Evolutionary conservation across 2,329 filamentous ascomycete genomes (phyloP), one percentile per base, ranked within the genome.

Genomic region (Nectriaceae sp.): DNA sequence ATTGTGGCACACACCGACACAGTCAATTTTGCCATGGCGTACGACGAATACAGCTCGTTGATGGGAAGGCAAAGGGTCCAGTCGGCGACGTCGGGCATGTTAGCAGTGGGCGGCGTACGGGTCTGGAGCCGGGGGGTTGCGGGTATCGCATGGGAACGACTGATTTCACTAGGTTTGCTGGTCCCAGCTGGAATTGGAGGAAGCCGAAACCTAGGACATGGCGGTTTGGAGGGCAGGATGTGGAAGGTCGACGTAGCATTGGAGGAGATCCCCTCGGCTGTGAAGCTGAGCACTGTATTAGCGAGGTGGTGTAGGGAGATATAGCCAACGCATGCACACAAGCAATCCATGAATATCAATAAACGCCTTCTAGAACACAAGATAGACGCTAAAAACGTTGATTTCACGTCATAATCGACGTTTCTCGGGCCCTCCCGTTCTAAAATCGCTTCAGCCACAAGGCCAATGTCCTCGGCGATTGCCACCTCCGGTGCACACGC

Each of bases 11-110:
- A 89, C 70, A 88, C 86, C 1, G 89, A 93, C 63, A 87, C 84
- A 18, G 84, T 89, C 66, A 91, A 92, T 68, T 92, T 94, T 62
- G 83, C 87, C 59, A 90, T 94, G 82, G 87, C 87, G 1, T 94
- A 94, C 69, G 88, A 91, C 65, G 89, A 95, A 67, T 94, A 94
- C 73, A 84, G 83, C 52, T 79, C 82, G 6, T 77, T 93, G n/a
- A 88, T 89, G 54, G 82, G 84, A 20, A 80, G 82, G 59, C 88
- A 90, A 52, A 82, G 88, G 40, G 82, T 91, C 26, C 87, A 90
- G 69, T 84, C 83, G 15, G 82, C 84, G 1, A 82, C 82, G 13
- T 79, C 84, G 13, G 88, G 87, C 1, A 76, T 88, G 63, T 70
- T 86, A 19, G 86, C 85, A 1, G 71, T 85, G 11, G 84, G 86